Evolutionary conservation across 805 yeast species (phyloP).

Genomic region (Pichia occidentalis): DNA sequence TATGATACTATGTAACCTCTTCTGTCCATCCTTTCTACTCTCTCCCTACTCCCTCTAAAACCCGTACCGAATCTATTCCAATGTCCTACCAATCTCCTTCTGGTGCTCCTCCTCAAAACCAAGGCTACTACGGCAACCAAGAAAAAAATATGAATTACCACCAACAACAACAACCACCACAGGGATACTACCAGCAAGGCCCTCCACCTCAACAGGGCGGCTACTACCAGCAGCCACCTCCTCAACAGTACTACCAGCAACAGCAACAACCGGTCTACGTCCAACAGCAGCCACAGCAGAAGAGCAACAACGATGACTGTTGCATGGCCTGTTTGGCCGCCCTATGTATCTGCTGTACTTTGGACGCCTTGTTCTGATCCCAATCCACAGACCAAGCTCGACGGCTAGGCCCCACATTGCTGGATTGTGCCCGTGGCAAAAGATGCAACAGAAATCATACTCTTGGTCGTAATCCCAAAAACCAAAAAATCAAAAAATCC

Average conservation of each 20-base stretch:
- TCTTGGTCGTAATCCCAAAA: too few species aligned
- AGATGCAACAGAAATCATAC: too few species aligned
- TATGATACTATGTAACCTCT: too few species aligned
- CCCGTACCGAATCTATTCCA: background rate
- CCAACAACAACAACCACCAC: constrained; percentile 29
- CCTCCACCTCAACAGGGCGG: constrained; percentile 36
- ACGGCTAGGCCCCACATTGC: too few species aligned
- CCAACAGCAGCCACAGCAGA: constrained; percentile 43
- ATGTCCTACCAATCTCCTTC: constrained; percentile 13
- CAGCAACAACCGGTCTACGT: constrained; percentile 47
- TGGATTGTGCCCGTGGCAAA: too few species aligned
- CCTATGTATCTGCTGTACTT: constrained; percentile 48
- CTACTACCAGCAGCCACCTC: constrained; percentile 32
- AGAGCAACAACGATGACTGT: constrained; percentile 36
- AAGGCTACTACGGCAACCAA: constrained; percentile 27
- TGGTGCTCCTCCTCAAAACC: constrained; percentile 15
- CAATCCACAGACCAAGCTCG: too few species aligned
- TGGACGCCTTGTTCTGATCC: constrained; percentile 43
- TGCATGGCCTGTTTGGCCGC: constrained; percentile 49
- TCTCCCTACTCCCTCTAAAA: background rate
- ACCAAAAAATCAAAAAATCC: too few species aligned
- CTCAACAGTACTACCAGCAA: constrained; percentile 31
- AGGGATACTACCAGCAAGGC: constrained; percentile 34
- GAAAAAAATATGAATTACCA: constrained; percentile 15
- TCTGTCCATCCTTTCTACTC: too few species aligned